phyloP scores from a whole-genome alignment of 768 basidiomycete genomes.

The Nidularia pulvinata region DNA sequence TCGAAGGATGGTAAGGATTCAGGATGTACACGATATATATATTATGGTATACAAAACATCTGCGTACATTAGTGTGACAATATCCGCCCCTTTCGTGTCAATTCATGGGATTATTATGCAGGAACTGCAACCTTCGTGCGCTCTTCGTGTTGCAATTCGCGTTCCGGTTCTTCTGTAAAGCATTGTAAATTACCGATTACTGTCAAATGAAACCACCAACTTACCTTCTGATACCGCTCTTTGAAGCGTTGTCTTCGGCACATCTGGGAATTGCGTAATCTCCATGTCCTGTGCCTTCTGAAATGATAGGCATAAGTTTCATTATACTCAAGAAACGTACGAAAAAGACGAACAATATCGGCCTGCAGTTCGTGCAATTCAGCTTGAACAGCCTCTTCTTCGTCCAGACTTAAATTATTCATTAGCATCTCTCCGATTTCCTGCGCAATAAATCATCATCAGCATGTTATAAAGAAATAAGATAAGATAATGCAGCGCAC shows the following conservation, averaged over 20 bases:
- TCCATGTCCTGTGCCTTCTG: background rate
- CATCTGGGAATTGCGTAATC: constrained; percentile 48
- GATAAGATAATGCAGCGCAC: constrained; percentile 41
- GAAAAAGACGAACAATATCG: constrained; percentile 46
- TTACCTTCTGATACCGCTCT: constrained; percentile 17
- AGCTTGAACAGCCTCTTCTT: constrained; percentile 91
- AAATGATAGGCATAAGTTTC: too few species aligned
- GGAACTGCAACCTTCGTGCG: constrained; percentile 1
- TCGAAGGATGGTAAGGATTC: constrained; percentile 68
- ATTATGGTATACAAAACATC: too few species aligned
- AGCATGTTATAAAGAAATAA: background rate
- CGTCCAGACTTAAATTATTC: constrained; percentile 80
- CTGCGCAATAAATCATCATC: constrained; percentile 43
- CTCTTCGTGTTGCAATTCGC: background rate
- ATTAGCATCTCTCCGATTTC: constrained; percentile 90
- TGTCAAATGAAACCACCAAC: background rate
- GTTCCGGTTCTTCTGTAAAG: background rate
- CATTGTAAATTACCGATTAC: constrained; percentile 1
- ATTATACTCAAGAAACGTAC: too few species aligned
- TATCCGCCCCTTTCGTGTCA: too few species aligned
- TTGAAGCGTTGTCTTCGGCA: constrained; percentile 45
- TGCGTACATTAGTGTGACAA: too few species aligned
- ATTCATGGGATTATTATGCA: constrained; percentile 3
- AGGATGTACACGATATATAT: constrained; percentile 1
- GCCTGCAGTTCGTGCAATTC: constrained; percentile 75